phyloP scores from a whole-genome alignment of 495 filamentous ascomycete species.

The Ascodesmis nigricans region DNA sequence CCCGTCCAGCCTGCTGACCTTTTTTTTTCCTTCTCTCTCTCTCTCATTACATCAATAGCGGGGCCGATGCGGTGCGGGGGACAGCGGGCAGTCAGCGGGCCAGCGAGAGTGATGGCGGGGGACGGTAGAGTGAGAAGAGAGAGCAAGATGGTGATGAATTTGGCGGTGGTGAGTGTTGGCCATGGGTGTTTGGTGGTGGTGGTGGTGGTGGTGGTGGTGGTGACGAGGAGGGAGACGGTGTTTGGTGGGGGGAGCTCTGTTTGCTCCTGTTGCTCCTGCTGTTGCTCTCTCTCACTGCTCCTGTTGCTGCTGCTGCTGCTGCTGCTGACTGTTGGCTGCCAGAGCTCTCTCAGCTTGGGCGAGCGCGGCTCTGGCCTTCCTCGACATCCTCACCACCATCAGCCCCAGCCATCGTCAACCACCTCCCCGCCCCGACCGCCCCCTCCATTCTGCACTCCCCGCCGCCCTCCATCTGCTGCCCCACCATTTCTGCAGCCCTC shows the following conservation, averaged over 20 bases:
- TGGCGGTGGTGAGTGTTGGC: slow-evolving; percentile 1
- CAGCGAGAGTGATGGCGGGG: too few species aligned
- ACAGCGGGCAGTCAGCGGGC: too few species aligned
- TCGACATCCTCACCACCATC: too few species aligned
- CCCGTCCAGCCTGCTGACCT: too few species aligned
- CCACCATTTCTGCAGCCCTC: slow-evolving; percentile 3
- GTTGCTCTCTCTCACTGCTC: slow-evolving; percentile 6
- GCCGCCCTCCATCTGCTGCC: slow-evolving; percentile 3
- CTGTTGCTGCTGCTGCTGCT: not conserved
- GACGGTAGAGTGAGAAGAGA: not conserved
- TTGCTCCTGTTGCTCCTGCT: not conserved
- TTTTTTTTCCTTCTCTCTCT: too few species aligned
- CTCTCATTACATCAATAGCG: too few species aligned
- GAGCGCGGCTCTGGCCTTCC: too few species aligned
- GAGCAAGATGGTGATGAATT: slow-evolving; percentile 3
- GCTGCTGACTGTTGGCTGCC: not conserved
- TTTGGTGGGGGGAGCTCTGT: not conserved
- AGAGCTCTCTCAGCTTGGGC: slow-evolving; percentile 1
- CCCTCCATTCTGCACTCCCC: slow-evolving; percentile 1
- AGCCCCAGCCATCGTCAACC: slow-evolving; percentile 4
- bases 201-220: not conserved
- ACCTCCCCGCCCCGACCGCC: slow-evolving; percentile 7
- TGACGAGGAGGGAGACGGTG: too few species aligned
- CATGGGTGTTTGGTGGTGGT: not conserved
- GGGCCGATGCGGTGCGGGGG: too few species aligned